These are phyloP conservation scores for Monosporascus sp. DNA, from an alignment of 2,329 filamentous ascomycete genomes.

Conservation along the genomic window DNA sequence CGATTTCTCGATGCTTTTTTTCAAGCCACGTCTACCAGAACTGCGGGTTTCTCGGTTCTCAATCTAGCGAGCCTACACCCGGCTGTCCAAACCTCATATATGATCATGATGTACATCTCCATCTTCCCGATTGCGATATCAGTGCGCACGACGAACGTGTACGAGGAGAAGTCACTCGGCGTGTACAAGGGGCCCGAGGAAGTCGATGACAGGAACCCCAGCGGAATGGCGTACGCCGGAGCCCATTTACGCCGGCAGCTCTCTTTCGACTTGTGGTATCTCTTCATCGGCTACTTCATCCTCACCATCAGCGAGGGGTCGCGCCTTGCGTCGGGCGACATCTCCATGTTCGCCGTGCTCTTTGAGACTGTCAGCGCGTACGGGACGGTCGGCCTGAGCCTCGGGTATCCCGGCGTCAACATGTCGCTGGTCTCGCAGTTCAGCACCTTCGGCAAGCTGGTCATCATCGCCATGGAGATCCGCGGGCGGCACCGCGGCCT, in stretches of 20 bases:
- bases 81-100: constrained; percentile 85
- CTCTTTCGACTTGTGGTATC: constrained; percentile 96
- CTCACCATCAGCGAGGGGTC: constrained; percentile 81
- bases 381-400: constrained; percentile 85
- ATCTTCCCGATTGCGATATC: constrained; percentile 96
- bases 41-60: constrained; percentile 82
- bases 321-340: constrained; percentile 57
- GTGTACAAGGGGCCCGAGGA: constrained; percentile 56
- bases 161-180: constrained; percentile 83
- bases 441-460: constrained; percentile 62
- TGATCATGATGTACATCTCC: constrained; percentile 99
- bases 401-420: constrained; percentile 73
- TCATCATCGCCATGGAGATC: constrained; percentile 65
- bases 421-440: constrained; percentile 82
- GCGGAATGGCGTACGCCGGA: constrained; percentile 76
- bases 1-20: constrained; percentile 84
- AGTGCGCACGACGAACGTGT: constrained; percentile 89
- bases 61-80: constrained; percentile 76
- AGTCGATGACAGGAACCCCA: constrained; percentile 44
- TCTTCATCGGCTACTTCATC: constrained; percentile 89
- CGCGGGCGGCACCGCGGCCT: constrained; percentile 64
- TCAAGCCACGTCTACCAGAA: constrained; percentile 82
- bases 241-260: constrained; percentile 88
- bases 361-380: constrained; percentile 90
- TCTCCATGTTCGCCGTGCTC: constrained; percentile 64